Base-by-base conservation (phyloP, 805 yeast genomes). In the Lipomyces orientalis region DNA sequence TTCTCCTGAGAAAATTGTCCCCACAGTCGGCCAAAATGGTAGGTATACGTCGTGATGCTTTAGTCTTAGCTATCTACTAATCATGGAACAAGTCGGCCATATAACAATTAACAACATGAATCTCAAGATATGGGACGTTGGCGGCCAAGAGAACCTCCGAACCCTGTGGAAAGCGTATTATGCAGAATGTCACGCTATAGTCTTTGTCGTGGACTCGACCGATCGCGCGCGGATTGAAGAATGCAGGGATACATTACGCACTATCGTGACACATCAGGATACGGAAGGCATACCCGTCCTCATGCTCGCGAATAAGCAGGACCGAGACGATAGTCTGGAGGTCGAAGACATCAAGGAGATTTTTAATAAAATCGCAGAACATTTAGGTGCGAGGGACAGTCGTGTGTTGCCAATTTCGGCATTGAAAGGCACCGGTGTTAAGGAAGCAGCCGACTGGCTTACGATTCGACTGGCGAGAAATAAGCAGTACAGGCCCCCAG, bases 241-340 rank as follows among this genome's bases (percentile, higher is more conserved):
- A 78, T 93, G 97, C 79, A 84, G 87, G 71, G 86, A 86, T 31
- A 87, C 89, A 1, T 81, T 93, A 63, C 80, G 77, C 61, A 64
- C 79, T 1, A 77, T 86, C 22, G 88, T 92, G 76, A 81, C 83
- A 60, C 84, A 84, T 76, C 90, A 88, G 67, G 82, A 82, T 22
- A 81, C 85, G 14, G 91, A 88, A 64, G 93, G 96, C 37, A 89
- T 93, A 19, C 99, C 98, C 1, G 87, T 94, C 9, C 82, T 94
- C 65, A 94, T 94, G 97, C 82, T 94, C 75, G 98, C 98, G 7
- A 94, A 95, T 78, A 95, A 95, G 77, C 97, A 93, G 80, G 98
- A 95, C 76, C 77, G 87, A 46, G 87, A 86, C 64, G 88, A 86
- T 60, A 85, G 88, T 66, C 79, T 90, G 78, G 94, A 90, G 76